Percentiles rank a stretch among this genome's conserved stretches.
phyloP scores from a whole-genome alignment of 78 protist genomes.

The Ministeria vibrans region DNA sequence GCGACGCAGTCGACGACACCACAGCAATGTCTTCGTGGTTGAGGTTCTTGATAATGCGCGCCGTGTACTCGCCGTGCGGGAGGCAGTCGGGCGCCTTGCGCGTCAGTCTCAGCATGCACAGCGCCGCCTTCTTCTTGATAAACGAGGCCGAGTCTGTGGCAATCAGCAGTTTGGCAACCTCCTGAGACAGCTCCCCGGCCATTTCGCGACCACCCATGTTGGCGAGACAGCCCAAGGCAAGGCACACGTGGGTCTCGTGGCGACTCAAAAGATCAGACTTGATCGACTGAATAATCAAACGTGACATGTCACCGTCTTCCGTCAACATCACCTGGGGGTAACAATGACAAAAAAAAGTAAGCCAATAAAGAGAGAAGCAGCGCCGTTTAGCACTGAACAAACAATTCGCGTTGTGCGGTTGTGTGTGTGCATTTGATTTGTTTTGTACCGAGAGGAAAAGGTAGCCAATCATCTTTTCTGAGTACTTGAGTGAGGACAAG shows the following conservation, averaged over 20 bases:
- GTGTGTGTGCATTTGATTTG: too few species aligned
- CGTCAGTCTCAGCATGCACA: conserved; percentile 84
- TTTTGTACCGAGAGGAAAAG: conserved; percentile 15
- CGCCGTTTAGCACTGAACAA: too few species aligned
- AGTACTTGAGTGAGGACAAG: conserved; percentile 58
- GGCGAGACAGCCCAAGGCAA: conserved; percentile 86
- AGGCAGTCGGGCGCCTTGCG: conserved; percentile 66
- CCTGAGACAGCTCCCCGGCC: conserved; percentile 76
- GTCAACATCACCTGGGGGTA: neutral
- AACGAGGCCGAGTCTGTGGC: conserved; percentile 5
- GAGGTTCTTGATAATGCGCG: neutral
- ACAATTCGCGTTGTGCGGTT: too few species aligned
- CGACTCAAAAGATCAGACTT: conserved; percentile 61
- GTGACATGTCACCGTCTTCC: conserved; percentile 76
- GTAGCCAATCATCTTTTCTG: conserved; percentile 85
- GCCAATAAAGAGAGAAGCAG: too few species aligned
- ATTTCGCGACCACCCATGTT: conserved; percentile 91
- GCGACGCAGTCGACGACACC: conserved; percentile 23
- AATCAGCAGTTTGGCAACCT: conserved; percentile 71
- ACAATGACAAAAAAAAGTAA: too few species aligned
- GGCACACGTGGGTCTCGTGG: conserved; percentile 60
- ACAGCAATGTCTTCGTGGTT: conserved; percentile 47
- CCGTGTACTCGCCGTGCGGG: neutral
- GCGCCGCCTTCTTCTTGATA: conserved; percentile 67
- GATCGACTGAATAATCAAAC: conserved; percentile 84